Conservation (phyloP, 345 rosid genomes). For the Ricinus communis region DNA sequence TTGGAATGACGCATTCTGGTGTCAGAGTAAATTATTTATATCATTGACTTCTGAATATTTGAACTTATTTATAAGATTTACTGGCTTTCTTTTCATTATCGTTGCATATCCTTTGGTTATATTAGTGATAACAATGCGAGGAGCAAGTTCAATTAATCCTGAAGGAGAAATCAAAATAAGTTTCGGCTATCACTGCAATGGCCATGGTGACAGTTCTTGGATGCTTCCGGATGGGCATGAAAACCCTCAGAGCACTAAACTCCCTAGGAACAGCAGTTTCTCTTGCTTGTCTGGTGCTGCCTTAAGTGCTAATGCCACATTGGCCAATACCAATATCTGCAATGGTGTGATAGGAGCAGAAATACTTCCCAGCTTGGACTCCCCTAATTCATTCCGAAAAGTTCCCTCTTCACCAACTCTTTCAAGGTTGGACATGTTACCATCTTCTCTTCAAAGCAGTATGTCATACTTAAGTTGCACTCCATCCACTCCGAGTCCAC, state of each 20-base stretch:
- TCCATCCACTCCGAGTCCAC: constrained; percentile 58
- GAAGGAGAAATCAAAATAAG: constrained; percentile 83
- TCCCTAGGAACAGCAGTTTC: constrained; percentile 67
- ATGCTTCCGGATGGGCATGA: constrained; percentile 32
- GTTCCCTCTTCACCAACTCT: constrained; percentile 74
- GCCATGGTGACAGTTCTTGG: constrained; percentile 26
- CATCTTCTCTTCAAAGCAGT: constrained; percentile 84
- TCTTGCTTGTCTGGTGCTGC: constrained; percentile 98
- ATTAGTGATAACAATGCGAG: constrained; percentile 46
- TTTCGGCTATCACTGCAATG: constrained; percentile 84
- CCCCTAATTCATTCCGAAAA: constrained; percentile 78
- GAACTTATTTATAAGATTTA: background rate
- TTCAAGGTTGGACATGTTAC: constrained; percentile 76
- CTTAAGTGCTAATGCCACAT: constrained; percentile 89
- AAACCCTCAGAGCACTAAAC: constrained; percentile 38
- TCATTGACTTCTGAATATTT: too few species aligned
- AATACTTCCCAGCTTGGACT: constrained; percentile 84
- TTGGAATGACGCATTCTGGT: too few species aligned
- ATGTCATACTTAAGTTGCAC: constrained; percentile 81
- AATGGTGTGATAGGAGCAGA: constrained; percentile 84
- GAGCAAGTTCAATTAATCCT: constrained; percentile 37
- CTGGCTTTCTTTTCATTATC: background rate
- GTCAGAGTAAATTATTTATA: too few species aligned
- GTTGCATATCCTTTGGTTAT: constrained; percentile 13
- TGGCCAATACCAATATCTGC: constrained; percentile 92